Percentiles rank a stretch among this genome's conserved stretches.
phyloP scores from a whole-genome alignment of 441 rosid species.

The Mallotus japonicus region DNA sequence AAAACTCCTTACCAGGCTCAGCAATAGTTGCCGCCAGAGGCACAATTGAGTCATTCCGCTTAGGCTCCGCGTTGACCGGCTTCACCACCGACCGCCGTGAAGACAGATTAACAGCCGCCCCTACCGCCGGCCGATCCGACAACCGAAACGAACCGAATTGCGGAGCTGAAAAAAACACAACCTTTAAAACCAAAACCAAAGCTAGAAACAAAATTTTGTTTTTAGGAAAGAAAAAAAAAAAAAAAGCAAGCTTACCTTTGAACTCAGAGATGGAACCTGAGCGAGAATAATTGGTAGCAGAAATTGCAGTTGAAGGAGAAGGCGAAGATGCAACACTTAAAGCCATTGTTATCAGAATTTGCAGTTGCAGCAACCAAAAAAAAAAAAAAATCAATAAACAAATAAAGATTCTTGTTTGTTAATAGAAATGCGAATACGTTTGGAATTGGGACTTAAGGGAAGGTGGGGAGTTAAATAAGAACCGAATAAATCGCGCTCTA shows the following conservation, averaged over 20 bases:
- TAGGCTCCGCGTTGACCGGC: slow-evolving; percentile 64
- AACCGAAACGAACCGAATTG: slow-evolving; percentile 55
- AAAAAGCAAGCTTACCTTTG: slow-evolving; percentile 41
- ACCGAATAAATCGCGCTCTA: neutral
- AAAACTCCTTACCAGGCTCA: slow-evolving; percentile 42
- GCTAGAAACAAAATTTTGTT: neutral
- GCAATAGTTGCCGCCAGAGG: slow-evolving; percentile 59
- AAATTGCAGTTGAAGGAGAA: slow-evolving; percentile 40
- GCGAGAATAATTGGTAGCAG: slow-evolving; percentile 40
- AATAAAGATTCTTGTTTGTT: too few relatives aligned
- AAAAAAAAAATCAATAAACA: too few relatives aligned
- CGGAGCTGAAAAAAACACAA: slow-evolving; percentile 39
- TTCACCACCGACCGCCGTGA: slow-evolving; percentile 42
- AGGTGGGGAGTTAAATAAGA: slow-evolving; percentile 30
- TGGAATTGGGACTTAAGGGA: too few relatives aligned
- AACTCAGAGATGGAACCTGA: slow-evolving; percentile 36
- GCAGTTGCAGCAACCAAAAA: too few relatives aligned
- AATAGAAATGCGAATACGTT: too few relatives aligned
- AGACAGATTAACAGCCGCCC: slow-evolving; percentile 35
- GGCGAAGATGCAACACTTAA: slow-evolving; percentile 44
- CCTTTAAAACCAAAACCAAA: neutral
- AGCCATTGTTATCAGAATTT: slow-evolving; percentile 41
- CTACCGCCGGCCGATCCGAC: slow-evolving; percentile 40
- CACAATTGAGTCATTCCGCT: slow-evolving; percentile 44
- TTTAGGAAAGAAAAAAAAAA: neutral